A percentile compares a stretch with the other conserved stretches of the same genome.
Conservation (phyloP, 2,329 filamentous ascomycete genomes). For the Pseudocercospora musae region DNA sequence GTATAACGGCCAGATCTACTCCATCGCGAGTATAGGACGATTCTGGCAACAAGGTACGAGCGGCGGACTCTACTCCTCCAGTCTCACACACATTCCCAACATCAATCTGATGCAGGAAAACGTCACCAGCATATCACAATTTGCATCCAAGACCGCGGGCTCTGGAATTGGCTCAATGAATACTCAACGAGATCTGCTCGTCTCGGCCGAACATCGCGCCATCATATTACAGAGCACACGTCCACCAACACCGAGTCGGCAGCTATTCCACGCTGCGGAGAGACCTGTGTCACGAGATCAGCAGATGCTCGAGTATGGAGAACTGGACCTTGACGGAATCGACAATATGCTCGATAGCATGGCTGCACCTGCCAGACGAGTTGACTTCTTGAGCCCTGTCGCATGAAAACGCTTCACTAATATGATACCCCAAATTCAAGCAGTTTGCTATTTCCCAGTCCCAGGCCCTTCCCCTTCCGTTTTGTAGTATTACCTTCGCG, state of each 20-base stretch:
- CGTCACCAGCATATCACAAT: slow-evolving; percentile 44
- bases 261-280: slow-evolving; percentile 33
- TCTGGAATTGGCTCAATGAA: slow-evolving; percentile 43
- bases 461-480: not conserved
- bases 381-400: slow-evolving; percentile 36
- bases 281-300: slow-evolving; percentile 36
- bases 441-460: slow-evolving; percentile 1
- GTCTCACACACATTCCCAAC: slow-evolving; percentile 41
- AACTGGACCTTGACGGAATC: slow-evolving; percentile 49
- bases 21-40: slow-evolving; percentile 44
- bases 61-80: slow-evolving; percentile 38
- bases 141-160: slow-evolving; percentile 32
- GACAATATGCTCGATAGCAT: slow-evolving; percentile 44
- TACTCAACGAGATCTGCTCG: slow-evolving; percentile 43
- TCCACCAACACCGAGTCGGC: slow-evolving; percentile 31
- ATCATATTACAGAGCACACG: slow-evolving; percentile 40
- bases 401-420: slow-evolving; percentile 3
- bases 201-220: slow-evolving; percentile 45
- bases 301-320: slow-evolving; percentile 42
- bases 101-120: slow-evolving; percentile 42
- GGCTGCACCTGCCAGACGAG: slow-evolving; percentile 32
- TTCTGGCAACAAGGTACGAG: slow-evolving; percentile 44
- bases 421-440: slow-evolving; percentile 8
- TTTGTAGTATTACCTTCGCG: slow-evolving; percentile 35
- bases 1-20: slow-evolving; percentile 45